Conservation (phyloP, 192 early-diverging fungal species). For the Allomyces macrogynus region DNA sequence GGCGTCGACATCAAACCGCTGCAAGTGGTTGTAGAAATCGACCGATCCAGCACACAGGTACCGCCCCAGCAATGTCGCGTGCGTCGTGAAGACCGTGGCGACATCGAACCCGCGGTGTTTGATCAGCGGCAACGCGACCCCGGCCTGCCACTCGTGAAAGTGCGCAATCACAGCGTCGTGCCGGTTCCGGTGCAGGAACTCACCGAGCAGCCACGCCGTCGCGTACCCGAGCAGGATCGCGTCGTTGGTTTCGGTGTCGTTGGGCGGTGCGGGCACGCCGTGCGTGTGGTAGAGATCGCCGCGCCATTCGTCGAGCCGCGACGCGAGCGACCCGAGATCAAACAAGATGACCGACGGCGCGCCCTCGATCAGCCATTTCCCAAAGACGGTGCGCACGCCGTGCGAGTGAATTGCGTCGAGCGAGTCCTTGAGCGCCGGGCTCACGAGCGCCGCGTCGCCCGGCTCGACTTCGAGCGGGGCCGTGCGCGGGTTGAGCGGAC, state of each 20-base stretch:
- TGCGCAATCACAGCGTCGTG: conserved; percentile 68
- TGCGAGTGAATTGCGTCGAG: conserved; percentile 44
- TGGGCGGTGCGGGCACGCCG: conserved; percentile 75
- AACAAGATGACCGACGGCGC: conserved; percentile 75
- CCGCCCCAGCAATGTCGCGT: conserved; percentile 82
- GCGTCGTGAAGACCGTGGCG: conserved; percentile 90
- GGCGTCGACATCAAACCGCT: conserved; percentile 77
- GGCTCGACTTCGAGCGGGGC: conserved; percentile 82
- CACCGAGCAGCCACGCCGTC: conserved; percentile 86
- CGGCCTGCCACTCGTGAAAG: conserved; percentile 94
- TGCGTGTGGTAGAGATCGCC: conserved; percentile 77
- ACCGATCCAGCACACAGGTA: conserved; percentile 89
- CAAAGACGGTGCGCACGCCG: conserved; percentile 68
- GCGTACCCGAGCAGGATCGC: conserved; percentile 86
- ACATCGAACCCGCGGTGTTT: conserved; percentile 69
- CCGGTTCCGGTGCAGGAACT: conserved; percentile 26
- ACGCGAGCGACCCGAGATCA: conserved; percentile 40
- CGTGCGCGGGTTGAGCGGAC: conserved; percentile 66
- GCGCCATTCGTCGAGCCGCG: conserved; percentile 88
- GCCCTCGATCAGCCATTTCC: conserved; percentile 88
- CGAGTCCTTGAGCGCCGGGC: conserved; percentile 39
- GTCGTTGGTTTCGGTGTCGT: conserved; percentile 85
- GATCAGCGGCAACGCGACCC: conserved; percentile 68
- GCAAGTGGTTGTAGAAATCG: conserved; percentile 92
- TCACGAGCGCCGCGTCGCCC: conserved; percentile 33